These are phyloP conservation scores for Solanum hybrid DNA, from an alignment of 305 asterid genomes.

Conservation along the genomic window DNA sequence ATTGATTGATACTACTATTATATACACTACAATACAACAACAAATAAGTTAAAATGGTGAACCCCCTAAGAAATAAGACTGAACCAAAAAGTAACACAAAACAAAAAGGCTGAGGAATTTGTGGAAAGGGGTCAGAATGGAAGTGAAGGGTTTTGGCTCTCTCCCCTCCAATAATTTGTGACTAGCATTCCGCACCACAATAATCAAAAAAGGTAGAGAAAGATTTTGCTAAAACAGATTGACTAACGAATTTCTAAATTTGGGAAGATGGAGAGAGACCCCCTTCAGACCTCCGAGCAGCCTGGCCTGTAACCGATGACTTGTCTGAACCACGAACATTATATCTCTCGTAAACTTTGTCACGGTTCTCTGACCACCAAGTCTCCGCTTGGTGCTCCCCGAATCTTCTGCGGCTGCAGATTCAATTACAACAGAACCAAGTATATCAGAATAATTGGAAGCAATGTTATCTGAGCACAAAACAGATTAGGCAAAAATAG, in stretches of 20 bases:
- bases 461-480: neutral
- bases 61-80: slow-evolving; percentile 15
- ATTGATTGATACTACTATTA: slow-evolving; percentile 23
- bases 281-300: slow-evolving; percentile 63
- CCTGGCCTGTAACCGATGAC: slow-evolving; percentile 63
- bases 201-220: slow-evolving; percentile 18
- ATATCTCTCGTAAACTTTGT: slow-evolving; percentile 75
- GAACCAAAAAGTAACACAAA: slow-evolving; percentile 12
- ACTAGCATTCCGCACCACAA: slow-evolving; percentile 12
- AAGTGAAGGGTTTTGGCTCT: slow-evolving; percentile 19
- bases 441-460: neutral
- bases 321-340: slow-evolving; percentile 86
- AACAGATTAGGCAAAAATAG: neutral
- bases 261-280: slow-evolving; percentile 60
- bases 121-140: slow-evolving; percentile 18
- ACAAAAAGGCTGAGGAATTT: slow-evolving; percentile 5
- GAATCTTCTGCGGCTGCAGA: slow-evolving; percentile 80
- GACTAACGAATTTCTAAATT: slow-evolving; percentile 24
- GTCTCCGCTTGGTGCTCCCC: slow-evolving; percentile 99
- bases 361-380: slow-evolving; percentile 99
- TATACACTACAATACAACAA: slow-evolving; percentile 32
- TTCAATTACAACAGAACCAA: neutral
- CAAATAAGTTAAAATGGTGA: slow-evolving; percentile 14
- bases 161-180: slow-evolving; percentile 20
- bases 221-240: neutral